Percentiles rank a stretch among this genome's conserved stretches.
These are phyloP conservation scores for Capronia coronata DNA, from an alignment of 2,329 filamentous ascomycete genomes.

Conservation along the genomic window DNA sequence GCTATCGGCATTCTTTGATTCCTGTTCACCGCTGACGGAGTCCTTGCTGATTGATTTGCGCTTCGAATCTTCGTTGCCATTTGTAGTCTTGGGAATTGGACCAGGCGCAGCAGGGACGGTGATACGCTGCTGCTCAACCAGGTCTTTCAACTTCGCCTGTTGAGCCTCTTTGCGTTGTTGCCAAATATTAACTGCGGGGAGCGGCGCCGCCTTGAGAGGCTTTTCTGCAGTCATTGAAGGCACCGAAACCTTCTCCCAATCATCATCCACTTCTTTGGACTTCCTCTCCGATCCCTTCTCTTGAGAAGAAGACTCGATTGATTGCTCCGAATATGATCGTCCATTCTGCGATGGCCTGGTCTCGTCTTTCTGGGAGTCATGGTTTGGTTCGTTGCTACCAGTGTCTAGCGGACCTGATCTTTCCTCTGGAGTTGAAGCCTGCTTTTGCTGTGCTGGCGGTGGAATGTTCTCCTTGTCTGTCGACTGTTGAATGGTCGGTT, in stretches of 20 bases:
- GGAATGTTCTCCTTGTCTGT: constrained; percentile 28
- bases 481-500: constrained; percentile 44
- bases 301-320: constrained; percentile 28
- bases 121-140: constrained; percentile 28
- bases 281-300: constrained; percentile 34
- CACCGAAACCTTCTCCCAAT: constrained; percentile 55
- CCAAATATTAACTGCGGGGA: constrained; percentile 85
- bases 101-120: constrained; percentile 15
- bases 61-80: constrained; percentile 33
- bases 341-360: constrained; percentile 37
- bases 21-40: constrained; percentile 8
- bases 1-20: constrained; percentile 11
- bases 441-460: constrained; percentile 27
- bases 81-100: constrained; percentile 30
- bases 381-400: constrained; percentile 61
- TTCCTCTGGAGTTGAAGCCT: constrained; percentile 26
- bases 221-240: constrained; percentile 39
- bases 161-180: constrained; percentile 65
- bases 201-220: constrained; percentile 70
- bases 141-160: constrained; percentile 45
- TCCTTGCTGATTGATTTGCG: constrained; percentile 18
- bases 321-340: constrained; percentile 11
- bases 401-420: constrained; percentile 45
- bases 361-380: constrained; percentile 59
- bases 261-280: constrained; percentile 48